Conservation (phyloP, 306 rosid species). For the Quercus ilex region DNA sequence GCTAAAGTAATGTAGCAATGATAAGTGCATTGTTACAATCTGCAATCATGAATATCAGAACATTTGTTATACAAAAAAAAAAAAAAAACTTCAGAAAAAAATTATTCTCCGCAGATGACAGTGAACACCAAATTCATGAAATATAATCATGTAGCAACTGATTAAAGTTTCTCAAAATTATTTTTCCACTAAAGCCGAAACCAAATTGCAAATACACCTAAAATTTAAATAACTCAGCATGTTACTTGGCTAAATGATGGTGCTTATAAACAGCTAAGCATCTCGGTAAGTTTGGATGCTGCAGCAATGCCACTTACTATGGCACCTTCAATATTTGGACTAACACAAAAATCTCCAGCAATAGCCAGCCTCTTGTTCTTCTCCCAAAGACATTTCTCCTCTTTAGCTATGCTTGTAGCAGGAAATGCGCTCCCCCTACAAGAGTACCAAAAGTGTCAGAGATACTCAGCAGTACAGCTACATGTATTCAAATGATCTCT, state of each 20-base stretch:
- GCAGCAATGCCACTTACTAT: conserved; percentile 82
- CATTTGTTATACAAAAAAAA: not conserved
- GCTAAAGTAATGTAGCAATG: not conserved
- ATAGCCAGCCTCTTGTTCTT: conserved; percentile 65
- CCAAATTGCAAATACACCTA: not conserved
- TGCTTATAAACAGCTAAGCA: conserved; percentile 43
- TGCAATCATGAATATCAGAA: not conserved
- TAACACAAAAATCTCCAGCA: conserved; percentile 89
- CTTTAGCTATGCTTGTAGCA: conserved; percentile 60
- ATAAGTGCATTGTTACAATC: not conserved
- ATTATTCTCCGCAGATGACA: not conserved
- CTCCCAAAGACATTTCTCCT: conserved; percentile 82
- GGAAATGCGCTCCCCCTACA: conserved; percentile 96
- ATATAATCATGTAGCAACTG: not conserved
- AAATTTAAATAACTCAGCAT: not conserved
- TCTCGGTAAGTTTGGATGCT: conserved; percentile 56
- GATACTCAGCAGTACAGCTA: not conserved
- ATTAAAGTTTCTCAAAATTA: not conserved
- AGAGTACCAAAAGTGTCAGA: conserved; percentile 8
- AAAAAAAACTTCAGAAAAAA: not conserved
- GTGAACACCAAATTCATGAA: not conserved
- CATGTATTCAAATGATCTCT: not conserved
- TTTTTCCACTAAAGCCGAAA: not conserved
- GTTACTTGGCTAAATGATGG: not conserved
- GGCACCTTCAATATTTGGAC: conserved; percentile 90